Evolutionary conservation across 805 yeast species (phyloP).

Genomic region (Ogataea ramenticola): DNA sequence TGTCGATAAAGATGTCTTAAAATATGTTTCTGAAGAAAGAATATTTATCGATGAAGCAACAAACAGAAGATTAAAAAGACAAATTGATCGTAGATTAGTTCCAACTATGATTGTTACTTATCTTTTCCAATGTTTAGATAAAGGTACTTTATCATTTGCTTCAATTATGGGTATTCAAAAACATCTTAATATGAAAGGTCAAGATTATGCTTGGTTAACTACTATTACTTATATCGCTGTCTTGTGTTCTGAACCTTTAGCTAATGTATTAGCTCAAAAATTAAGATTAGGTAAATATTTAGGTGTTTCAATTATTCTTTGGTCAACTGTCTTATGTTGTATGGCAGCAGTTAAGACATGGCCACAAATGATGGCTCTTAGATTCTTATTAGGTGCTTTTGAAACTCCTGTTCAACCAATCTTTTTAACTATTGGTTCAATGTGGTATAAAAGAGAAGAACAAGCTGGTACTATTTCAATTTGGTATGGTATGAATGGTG

Average conservation of each 20-base stretch:
- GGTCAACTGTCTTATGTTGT: constrained; percentile 42
- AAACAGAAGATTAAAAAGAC: constrained; percentile 21
- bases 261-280: constrained; percentile 26
- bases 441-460: constrained; percentile 20
- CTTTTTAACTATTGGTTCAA: constrained; percentile 5
- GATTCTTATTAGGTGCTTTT: constrained; percentile 41
- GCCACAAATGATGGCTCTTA: constrained; percentile 35
- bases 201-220: constrained; percentile 43
- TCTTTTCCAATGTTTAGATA: constrained; percentile 25
- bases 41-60: constrained; percentile 1
- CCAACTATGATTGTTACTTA: constrained; percentile 43
- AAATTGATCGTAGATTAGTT: constrained; percentile 41
- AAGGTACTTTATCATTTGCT: constrained; percentile 31
- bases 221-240: constrained; percentile 51
- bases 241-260: constrained; percentile 35
- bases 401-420: constrained; percentile 25
- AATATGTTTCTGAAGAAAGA: constrained; percentile 3
- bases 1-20: constrained; percentile 3
- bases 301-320: constrained; percentile 28
- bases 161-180: constrained; percentile 32
- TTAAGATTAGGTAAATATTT: constrained; percentile 31
- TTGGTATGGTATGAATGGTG: constrained; percentile 18
- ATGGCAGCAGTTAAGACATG: constrained; percentile 37
- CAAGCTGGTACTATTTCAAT: constrained; percentile 14
- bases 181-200: constrained; percentile 30